Evolutionary conservation across 2,329 filamentous ascomycete genomes (phyloP).

Genomic region (Dactylellina sp.): DNA sequence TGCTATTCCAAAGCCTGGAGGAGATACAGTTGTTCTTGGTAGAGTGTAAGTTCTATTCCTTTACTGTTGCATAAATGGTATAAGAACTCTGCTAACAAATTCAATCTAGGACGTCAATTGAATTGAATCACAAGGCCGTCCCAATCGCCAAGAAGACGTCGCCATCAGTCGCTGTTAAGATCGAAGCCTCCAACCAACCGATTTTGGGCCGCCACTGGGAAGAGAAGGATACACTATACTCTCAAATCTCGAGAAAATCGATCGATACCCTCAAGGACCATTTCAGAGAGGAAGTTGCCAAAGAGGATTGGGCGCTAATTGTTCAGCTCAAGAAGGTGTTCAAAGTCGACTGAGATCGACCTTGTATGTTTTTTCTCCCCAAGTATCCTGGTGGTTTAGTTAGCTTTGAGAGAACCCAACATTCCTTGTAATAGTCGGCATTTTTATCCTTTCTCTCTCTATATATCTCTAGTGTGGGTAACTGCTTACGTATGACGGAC

Average conservation of each 20-base stretch:
- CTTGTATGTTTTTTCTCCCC: slow-evolving; percentile 14
- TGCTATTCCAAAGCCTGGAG: slow-evolving; percentile 84
- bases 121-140: slow-evolving; percentile 97
- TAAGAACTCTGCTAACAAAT: slow-evolving; percentile 59
- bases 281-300: slow-evolving; percentile 85
- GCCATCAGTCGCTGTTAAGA: slow-evolving; percentile 97
- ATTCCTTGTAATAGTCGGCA: too few species aligned
- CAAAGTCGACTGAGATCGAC: slow-evolving; percentile 75
- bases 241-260: slow-evolving; percentile 83
- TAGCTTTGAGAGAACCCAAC: too few species aligned
- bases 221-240: slow-evolving; percentile 89
- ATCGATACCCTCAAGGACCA: slow-evolving; percentile 98
- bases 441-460: too few species aligned
- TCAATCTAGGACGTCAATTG: slow-evolving; percentile 81
- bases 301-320: slow-evolving; percentile 94
- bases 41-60: slow-evolving; percentile 78
- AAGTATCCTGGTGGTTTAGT: too few species aligned
- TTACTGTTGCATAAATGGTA: not conserved
- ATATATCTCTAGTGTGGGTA: too few species aligned
- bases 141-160: slow-evolving; percentile 92
- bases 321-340: slow-evolving; percentile 95
- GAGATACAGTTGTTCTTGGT: slow-evolving; percentile 85
- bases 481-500: too few species aligned
- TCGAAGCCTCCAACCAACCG: slow-evolving; percentile 92
- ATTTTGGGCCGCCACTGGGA: slow-evolving; percentile 95